Conservation (phyloP, 306 rosid species). For the Quercus variabilis region DNA sequence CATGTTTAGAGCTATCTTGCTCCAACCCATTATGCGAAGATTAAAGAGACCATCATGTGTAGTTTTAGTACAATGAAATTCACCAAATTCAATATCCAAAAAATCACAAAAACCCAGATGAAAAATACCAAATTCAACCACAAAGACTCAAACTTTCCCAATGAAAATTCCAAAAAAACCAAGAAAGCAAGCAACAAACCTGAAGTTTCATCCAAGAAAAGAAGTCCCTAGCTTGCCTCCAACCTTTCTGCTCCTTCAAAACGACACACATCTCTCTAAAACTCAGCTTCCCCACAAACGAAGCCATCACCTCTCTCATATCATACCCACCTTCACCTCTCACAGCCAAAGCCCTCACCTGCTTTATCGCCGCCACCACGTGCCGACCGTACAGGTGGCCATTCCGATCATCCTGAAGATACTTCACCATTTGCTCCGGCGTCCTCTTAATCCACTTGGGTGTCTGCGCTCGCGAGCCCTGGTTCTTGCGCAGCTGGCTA, state of each 20-base stretch:
- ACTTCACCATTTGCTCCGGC: constrained; percentile 90
- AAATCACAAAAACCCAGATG: background rate
- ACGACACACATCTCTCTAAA: constrained; percentile 87
- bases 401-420: constrained; percentile 63
- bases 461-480: constrained; percentile 82
- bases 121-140: too few relatives aligned
- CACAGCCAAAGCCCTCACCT: constrained; percentile 62
- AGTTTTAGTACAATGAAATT: too few relatives aligned
- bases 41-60: too few relatives aligned
- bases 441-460: constrained; percentile 84
- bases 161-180: too few relatives aligned
- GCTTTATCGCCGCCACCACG: constrained; percentile 80
- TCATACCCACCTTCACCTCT: constrained; percentile 46
- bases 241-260: constrained; percentile 85
- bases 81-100: background rate
- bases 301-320: constrained; percentile 72
- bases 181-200: constrained; percentile 32
- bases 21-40: too few relatives aligned
- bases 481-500: constrained; percentile 62
- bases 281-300: constrained; percentile 72
- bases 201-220: constrained; percentile 96
- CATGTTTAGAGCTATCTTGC: too few relatives aligned
- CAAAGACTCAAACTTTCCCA: too few relatives aligned
- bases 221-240: constrained; percentile 87
- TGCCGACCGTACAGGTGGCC: constrained; percentile 79